Evolutionary conservation across 805 yeast species (phyloP).

Genomic region (Pichia gijzeniarum): DNA sequence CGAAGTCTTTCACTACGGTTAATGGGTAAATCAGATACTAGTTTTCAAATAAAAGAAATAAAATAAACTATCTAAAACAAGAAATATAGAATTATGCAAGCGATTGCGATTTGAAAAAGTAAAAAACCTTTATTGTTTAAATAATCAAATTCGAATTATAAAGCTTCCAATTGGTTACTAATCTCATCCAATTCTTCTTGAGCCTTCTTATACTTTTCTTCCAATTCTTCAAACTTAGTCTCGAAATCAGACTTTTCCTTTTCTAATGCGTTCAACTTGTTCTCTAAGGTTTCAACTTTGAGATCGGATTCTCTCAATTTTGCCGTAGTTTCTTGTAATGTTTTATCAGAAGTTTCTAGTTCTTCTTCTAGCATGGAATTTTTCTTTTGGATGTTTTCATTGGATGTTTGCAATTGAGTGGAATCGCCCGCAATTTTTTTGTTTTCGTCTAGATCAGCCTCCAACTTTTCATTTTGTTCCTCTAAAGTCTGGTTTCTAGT

Average conservation of each 20-base stretch:
- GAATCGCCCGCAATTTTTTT: slow-evolving; percentile 90
- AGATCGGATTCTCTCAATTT: slow-evolving; percentile 93
- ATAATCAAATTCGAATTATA: slow-evolving; percentile 28
- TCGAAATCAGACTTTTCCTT: slow-evolving; percentile 89
- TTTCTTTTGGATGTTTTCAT: slow-evolving; percentile 88
- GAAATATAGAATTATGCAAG: slow-evolving; percentile 17
- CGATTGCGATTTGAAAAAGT: slow-evolving; percentile 13
- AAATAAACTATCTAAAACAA: slow-evolving; percentile 11
- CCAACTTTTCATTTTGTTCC: slow-evolving; percentile 73
- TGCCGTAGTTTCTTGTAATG: slow-evolving; percentile 87
- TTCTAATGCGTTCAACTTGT: slow-evolving; percentile 88
- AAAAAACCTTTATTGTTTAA: not conserved
- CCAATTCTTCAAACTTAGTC: slow-evolving; percentile 82
- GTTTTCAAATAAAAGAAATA: not conserved
- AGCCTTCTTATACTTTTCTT: slow-evolving; percentile 73
- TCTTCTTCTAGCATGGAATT: slow-evolving; percentile 84
- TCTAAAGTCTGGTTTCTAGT: slow-evolving; percentile 89
- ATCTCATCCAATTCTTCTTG: slow-evolving; percentile 95
- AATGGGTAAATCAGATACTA: not conserved
- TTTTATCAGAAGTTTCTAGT: slow-evolving; percentile 83
- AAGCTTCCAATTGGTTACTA: slow-evolving; percentile 87
- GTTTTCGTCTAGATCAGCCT: slow-evolving; percentile 63
- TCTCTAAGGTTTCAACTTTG: slow-evolving; percentile 92
- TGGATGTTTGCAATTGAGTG: slow-evolving; percentile 77
- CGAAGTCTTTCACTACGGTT: no score